These are phyloP conservation scores for Vairimorpha necatrix DNA, from an alignment of 371 early-diverging fungal genomes.

Conservation along the genomic window DNA sequence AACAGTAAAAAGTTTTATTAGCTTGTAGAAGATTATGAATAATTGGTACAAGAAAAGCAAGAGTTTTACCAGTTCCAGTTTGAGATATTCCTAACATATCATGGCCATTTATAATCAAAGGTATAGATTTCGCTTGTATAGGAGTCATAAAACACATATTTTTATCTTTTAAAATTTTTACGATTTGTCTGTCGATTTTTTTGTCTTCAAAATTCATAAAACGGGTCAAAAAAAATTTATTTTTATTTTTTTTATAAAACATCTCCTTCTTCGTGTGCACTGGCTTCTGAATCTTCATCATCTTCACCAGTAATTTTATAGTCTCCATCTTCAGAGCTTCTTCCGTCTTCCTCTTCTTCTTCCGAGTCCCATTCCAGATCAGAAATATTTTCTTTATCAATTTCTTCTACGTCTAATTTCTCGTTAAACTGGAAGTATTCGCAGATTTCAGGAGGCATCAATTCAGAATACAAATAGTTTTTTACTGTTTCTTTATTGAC, in stretches of 20 bases:
- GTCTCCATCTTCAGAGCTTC: conserved; percentile 21
- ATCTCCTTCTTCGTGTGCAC: background rate
- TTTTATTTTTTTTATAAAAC: conserved; percentile 2
- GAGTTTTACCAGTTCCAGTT: conserved; percentile 94
- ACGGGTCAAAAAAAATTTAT: background rate
- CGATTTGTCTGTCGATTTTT: conserved; percentile 66
- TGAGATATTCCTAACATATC: conserved; percentile 94
- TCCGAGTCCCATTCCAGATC: conserved; percentile 6
- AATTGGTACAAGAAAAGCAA: conserved; percentile 87
- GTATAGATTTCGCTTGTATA: conserved; percentile 90
- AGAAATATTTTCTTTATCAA: conserved; percentile 17
- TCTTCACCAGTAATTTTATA: conserved; percentile 8
- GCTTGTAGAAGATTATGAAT: conserved; percentile 70
- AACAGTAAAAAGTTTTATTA: conserved; percentile 55
- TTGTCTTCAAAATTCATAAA: conserved; percentile 67
- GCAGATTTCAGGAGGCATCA: conserved; percentile 26
- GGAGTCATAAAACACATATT: conserved; percentile 51
- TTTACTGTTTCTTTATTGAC: conserved; percentile 5
- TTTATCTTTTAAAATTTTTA: conserved; percentile 53
- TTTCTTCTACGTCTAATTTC: conserved; percentile 18
- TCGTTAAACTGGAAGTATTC: background rate
- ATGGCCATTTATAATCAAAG: conserved; percentile 76
- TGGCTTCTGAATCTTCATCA: background rate
- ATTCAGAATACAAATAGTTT: conserved; percentile 9
- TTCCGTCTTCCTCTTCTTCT: background rate